A percentile compares a stretch with the other conserved stretches of the same genome.
Conservation (phyloP, 352 stramenopile species). For the Globisporangium apiculatum region DNA sequence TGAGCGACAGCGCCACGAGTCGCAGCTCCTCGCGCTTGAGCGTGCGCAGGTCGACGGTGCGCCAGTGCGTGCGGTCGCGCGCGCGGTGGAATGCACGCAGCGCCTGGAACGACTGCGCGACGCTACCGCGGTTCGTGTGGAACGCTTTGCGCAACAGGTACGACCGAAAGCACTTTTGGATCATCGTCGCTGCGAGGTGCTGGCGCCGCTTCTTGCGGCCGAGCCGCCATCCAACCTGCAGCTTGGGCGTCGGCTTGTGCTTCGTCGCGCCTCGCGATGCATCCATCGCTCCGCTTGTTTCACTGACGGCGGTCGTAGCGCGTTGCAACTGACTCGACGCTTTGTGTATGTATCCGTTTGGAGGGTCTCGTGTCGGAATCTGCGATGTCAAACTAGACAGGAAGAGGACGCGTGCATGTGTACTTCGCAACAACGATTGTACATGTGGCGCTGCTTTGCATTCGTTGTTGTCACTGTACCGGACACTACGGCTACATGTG, state of each 20-base stretch:
- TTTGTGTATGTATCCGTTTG: too few relatives aligned
- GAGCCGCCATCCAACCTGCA: conserved; percentile 49
- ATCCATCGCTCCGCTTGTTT: background rate
- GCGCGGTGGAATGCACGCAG: conserved; percentile 46
- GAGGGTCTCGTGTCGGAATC: too few relatives aligned
- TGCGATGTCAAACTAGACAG: too few relatives aligned
- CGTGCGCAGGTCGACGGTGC: conserved; percentile 45
- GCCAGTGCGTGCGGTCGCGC: conserved; percentile 45
- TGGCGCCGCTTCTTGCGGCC: conserved; percentile 30
- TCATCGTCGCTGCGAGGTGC: conserved; percentile 52
- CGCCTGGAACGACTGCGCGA: conserved; percentile 42
- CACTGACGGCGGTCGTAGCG: background rate
- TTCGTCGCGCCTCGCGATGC: conserved; percentile 12
- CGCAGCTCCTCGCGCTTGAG: conserved; percentile 57
- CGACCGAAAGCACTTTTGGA: conserved; percentile 57
- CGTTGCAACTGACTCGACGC: too few relatives aligned
- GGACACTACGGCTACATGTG: too few relatives aligned
- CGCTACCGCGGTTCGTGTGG: conserved; percentile 25
- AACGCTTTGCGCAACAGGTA: conserved; percentile 59
- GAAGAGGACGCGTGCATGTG: too few relatives aligned
- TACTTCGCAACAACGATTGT: too few relatives aligned
- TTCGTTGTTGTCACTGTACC: too few relatives aligned
- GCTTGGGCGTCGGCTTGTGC: conserved; percentile 29
- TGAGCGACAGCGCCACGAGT: conserved; percentile 51
- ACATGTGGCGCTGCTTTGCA: too few relatives aligned